phyloP scores from a whole-genome alignment of 2,329 filamentous ascomycete species.

The Pyricularia sp. region DNA sequence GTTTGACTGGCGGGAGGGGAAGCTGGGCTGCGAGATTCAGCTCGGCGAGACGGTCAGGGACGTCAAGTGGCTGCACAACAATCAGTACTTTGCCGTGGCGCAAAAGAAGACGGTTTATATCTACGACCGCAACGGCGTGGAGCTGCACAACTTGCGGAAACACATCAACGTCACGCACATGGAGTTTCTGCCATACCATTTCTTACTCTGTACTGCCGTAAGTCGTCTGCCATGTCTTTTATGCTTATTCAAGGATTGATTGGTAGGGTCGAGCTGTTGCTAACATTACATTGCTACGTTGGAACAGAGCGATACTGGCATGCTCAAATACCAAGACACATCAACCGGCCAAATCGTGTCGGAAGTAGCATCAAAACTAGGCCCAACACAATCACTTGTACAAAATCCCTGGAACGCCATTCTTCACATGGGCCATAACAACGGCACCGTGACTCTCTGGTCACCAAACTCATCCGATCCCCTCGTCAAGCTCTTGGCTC shows the following conservation, averaged over 20 bases:
- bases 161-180: constrained; percentile 88
- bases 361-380: constrained; percentile 77
- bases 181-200: constrained; percentile 95
- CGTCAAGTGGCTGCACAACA: constrained; percentile 87
- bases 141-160: constrained; percentile 84
- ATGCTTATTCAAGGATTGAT: not conserved
- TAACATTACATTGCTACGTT: constrained; percentile 8
- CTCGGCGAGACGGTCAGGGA: constrained; percentile 85
- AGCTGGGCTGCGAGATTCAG: constrained; percentile 78
- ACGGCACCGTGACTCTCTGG: constrained; percentile 91
- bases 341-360: constrained; percentile 84
- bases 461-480: constrained; percentile 83
- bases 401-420: constrained; percentile 93
- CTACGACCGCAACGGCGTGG: constrained; percentile 83
- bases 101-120: constrained; percentile 98
- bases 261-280: constrained; percentile 7
- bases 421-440: constrained; percentile 86
- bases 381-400: constrained; percentile 70
- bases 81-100: constrained; percentile 87
- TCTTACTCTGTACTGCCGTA: constrained; percentile 78
- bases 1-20: constrained; percentile 93
- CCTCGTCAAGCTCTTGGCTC: constrained; percentile 82
- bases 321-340: constrained; percentile 89
- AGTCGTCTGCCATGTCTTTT: constrained; percentile 23
- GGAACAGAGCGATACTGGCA: constrained; percentile 64